Conservation (phyloP, 164 flowering plant species). For the Pachysandra terminalis region DNA sequence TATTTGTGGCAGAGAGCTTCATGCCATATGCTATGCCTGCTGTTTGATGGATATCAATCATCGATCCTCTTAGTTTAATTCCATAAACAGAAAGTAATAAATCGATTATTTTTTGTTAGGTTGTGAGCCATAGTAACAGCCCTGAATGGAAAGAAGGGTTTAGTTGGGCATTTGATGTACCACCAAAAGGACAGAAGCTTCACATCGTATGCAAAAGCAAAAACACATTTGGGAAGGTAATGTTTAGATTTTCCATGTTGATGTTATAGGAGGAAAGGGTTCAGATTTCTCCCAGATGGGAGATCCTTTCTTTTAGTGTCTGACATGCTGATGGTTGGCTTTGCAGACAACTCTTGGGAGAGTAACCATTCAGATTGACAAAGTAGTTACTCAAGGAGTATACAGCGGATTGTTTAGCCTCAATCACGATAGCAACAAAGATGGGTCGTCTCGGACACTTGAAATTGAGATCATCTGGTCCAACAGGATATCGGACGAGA, state of each 20-base stretch:
- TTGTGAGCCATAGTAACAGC: constrained; percentile 55
- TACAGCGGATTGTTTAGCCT: constrained; percentile 81
- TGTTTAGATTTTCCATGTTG: neutral
- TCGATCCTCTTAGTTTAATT: too few species aligned
- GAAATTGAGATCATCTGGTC: constrained; percentile 91
- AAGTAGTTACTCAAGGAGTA: constrained; percentile 75
- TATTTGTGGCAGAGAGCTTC: too few species aligned
- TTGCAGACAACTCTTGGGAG: constrained; percentile 81
- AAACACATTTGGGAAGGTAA: constrained; percentile 88
- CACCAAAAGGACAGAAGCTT: constrained; percentile 92
- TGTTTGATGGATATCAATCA: neutral
- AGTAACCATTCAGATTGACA: constrained; percentile 88
- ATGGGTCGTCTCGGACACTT: constrained; percentile 71
- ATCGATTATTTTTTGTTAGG: too few species aligned
- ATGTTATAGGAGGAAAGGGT: too few species aligned
- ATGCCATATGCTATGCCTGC: neutral
- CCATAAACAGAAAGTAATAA: too few species aligned
- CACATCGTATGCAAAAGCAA: constrained; percentile 88
- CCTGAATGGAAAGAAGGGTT: constrained; percentile 96
- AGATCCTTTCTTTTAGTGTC: neutral
- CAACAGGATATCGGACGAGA: constrained; percentile 47
- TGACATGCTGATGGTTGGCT: constrained; percentile 6
- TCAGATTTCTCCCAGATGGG: too few species aligned
- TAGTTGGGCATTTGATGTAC: constrained; percentile 95
- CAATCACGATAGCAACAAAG: constrained; percentile 65